These are phyloP conservation scores for Rhodotorula taiwanensis DNA, from an alignment of 768 basidiomycete genomes.

Conservation along the genomic window DNA sequence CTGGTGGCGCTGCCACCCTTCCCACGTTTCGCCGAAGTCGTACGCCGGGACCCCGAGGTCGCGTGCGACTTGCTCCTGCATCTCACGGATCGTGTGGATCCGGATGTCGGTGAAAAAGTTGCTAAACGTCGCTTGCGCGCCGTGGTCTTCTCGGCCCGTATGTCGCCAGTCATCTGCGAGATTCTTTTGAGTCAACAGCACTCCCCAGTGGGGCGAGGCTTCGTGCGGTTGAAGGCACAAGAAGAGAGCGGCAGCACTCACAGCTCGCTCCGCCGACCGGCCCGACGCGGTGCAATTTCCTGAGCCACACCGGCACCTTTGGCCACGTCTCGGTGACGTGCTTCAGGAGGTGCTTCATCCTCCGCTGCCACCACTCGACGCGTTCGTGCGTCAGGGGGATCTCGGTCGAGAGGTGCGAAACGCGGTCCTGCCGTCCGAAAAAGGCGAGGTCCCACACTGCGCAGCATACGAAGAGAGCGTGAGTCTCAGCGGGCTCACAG, in stretches of 20 bases:
- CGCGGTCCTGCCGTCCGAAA: slow-evolving; percentile 39
- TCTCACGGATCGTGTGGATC: slow-evolving; percentile 36
- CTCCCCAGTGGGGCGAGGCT: too few species aligned
- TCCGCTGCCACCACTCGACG: slow-evolving; percentile 37
- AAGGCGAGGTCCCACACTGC: slow-evolving; percentile 41
- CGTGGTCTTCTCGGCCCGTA: slow-evolving; percentile 12
- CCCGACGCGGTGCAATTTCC: slow-evolving; percentile 37
- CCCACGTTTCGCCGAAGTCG: slow-evolving; percentile 39
- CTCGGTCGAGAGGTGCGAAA: slow-evolving; percentile 25
- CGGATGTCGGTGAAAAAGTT: slow-evolving; percentile 41
- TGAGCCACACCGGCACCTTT: slow-evolving; percentile 28
- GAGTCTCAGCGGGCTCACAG: too few species aligned
- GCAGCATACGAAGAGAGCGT: background rate
- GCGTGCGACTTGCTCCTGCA: slow-evolving; percentile 37
- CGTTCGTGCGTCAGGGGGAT: slow-evolving; percentile 36
- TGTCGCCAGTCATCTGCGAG: slow-evolving; percentile 35
- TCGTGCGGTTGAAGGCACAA: too few species aligned
- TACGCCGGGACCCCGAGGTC: slow-evolving; percentile 35
- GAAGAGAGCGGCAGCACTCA: slow-evolving; percentile 1
- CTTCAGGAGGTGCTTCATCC: slow-evolving; percentile 24
- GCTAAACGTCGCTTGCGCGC: slow-evolving; percentile 19
- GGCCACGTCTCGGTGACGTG: slow-evolving; percentile 36
- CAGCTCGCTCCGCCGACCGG: slow-evolving; percentile 33
- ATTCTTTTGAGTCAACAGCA: background rate
- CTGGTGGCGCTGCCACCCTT: slow-evolving; percentile 38